Percentiles rank a stretch among this genome's conserved stretches.
Evolutionary conservation across 371 early-diverging fungal species (phyloP).

Genomic region (Saksenaea oblongispora): DNA sequence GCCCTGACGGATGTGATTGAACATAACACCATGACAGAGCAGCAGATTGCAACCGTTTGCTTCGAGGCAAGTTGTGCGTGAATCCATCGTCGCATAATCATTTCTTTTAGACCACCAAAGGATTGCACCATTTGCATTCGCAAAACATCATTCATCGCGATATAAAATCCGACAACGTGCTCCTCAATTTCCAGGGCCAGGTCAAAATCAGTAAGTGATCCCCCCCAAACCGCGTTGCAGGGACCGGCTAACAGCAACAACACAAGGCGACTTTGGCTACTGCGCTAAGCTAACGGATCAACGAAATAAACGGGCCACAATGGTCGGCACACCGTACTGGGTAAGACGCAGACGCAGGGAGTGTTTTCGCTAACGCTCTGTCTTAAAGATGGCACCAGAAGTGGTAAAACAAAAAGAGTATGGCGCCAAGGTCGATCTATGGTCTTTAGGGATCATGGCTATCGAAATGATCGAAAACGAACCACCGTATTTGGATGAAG

Average conservation of each 20-base stretch:
- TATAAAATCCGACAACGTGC: conserved; percentile 87
- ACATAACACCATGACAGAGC: conserved; percentile 84
- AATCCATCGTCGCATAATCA: neutral
- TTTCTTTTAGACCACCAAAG: conserved; percentile 53
- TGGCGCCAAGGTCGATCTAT: conserved; percentile 87
- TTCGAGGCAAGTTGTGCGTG: conserved; percentile 61
- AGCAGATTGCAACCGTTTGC: conserved; percentile 89
- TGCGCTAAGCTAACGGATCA: conserved; percentile 86
- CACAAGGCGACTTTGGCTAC: conserved; percentile 75
- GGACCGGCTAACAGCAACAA: neutral
- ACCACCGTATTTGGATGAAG: conserved; percentile 96
- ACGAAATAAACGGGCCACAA: conserved; percentile 84
- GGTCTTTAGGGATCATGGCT: conserved; percentile 94
- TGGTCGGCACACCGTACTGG: conserved; percentile 94
- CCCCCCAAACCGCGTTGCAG: neutral
- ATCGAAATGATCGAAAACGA: conserved; percentile 98
- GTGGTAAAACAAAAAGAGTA: conserved; percentile 91
- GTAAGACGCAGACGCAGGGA: too few species aligned
- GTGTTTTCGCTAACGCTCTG: too few species aligned
- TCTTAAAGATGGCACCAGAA: conserved; percentile 89
- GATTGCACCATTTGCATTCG: conserved; percentile 79
- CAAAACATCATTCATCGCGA: conserved; percentile 72
- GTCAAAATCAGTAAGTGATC: conserved; percentile 70
- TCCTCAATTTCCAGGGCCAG: conserved; percentile 76
- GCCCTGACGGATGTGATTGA: conserved; percentile 96